Evolutionary conservation across 176 grass and related monocot genomes (phyloP).

Genomic region (Alloteropsis semialata): DNA sequence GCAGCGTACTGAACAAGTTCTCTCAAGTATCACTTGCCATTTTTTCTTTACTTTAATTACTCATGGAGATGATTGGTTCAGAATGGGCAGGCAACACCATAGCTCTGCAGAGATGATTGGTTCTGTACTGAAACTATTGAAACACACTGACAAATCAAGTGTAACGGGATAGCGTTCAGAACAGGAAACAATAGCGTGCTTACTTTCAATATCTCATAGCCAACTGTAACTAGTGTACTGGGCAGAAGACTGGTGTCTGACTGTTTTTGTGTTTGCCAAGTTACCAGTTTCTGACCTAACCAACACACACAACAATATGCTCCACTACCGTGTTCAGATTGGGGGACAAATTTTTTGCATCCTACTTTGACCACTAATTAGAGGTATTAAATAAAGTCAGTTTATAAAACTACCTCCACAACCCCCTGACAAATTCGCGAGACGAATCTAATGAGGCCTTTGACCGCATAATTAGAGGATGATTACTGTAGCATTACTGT

Average conservation of each 20-base stretch:
- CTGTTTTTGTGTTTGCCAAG: constrained; percentile 16
- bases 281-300: constrained; percentile 24
- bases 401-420: too few relatives aligned
- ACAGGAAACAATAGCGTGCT: background rate
- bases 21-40: background rate
- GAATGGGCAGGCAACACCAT: background rate
- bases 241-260: background rate
- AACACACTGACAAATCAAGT: background rate
- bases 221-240: background rate
- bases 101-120: background rate
- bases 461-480: too few relatives aligned
- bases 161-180: background rate
- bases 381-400: too few relatives aligned
- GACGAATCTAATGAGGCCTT: too few relatives aligned
- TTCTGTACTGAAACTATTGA: background rate
- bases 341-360: too few relatives aligned
- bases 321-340: too few relatives aligned
- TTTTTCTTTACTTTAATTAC: too few relatives aligned
- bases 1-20: background rate
- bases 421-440: too few relatives aligned
- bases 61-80: too few relatives aligned
- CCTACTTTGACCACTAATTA: too few relatives aligned
- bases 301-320: constrained; percentile 13
- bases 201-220: background rate
- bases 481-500: too few relatives aligned